Percentiles rank a stretch among this genome's conserved stretches.
These are phyloP conservation scores for Strobilomyces dryophilus DNA, from an alignment of 768 basidiomycete species.

Conservation along the genomic window DNA sequence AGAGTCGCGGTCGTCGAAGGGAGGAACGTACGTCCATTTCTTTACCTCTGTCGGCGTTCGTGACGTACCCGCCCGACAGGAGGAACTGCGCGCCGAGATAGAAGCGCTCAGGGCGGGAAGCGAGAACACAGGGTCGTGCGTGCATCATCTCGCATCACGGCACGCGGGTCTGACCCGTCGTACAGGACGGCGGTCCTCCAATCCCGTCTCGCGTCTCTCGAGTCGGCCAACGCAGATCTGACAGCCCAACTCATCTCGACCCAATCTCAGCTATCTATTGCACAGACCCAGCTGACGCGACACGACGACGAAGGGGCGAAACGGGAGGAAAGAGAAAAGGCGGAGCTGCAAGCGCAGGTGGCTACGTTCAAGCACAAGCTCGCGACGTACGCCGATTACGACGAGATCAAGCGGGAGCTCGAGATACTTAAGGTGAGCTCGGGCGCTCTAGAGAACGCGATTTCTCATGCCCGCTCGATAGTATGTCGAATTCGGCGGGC, in stretches of 20 bases:
- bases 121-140: constrained; percentile 66
- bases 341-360: constrained; percentile 53
- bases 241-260: constrained; percentile 11
- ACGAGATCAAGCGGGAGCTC: constrained; percentile 96
- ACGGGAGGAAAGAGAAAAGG: constrained; percentile 15
- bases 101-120: constrained; percentile 82
- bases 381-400: constrained; percentile 79
- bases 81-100: constrained; percentile 93
- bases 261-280: constrained; percentile 18
- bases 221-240: constrained; percentile 42
- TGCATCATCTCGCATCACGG: not conserved
- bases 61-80: constrained; percentile 41
- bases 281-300: constrained; percentile 18
- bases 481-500: constrained; percentile 95
- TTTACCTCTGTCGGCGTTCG: not conserved
- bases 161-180: not conserved
- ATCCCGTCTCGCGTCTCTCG: constrained; percentile 67
- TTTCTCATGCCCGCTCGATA: constrained; percentile 27
- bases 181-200: constrained; percentile 45
- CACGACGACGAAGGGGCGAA: constrained; percentile 13
- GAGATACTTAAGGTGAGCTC: constrained; percentile 91
- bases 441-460: not conserved
- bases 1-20: constrained; percentile 90
- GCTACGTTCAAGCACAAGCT: constrained; percentile 66
- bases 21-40: constrained; percentile 63